These are phyloP conservation scores for Boletus rufocinnamomeus DNA, from an alignment of 768 basidiomycete species.

Conservation along the genomic window DNA sequence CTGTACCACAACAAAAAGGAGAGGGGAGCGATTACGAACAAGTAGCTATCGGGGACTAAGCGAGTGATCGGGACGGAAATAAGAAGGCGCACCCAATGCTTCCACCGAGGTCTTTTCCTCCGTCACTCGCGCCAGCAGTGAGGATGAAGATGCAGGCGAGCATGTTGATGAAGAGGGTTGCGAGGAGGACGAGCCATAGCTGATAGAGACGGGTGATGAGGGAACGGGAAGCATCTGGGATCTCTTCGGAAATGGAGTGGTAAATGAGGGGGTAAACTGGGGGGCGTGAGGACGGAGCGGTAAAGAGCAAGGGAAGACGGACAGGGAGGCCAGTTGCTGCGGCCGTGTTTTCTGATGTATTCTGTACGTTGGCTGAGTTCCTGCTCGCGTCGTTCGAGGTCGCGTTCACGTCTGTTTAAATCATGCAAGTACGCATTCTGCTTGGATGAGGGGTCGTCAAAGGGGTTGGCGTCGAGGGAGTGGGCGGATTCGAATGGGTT, in stretches of 20 bases:
- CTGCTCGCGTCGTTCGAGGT: conserved; percentile 76
- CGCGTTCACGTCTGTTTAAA: conserved; percentile 74
- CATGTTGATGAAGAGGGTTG: conserved; percentile 85
- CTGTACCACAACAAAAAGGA: conserved; percentile 97
- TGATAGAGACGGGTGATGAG: conserved; percentile 87
- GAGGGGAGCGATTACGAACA: conserved; percentile 71
- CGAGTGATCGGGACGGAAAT: conserved; percentile 25
- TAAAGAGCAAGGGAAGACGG: conserved; percentile 33
- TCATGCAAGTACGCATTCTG: conserved; percentile 57
- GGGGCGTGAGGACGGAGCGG: conserved; percentile 23
- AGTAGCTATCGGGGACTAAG: conserved; percentile 52
- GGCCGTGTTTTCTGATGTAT: conserved; percentile 69
- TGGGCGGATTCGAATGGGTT: conserved; percentile 87
- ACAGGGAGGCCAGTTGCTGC: conserved; percentile 96
- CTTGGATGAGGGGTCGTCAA: conserved; percentile 73
- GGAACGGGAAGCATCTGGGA: conserved; percentile 76
- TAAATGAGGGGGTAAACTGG: conserved; percentile 92
- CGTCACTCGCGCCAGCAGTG: conserved; percentile 71
- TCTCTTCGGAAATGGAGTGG: conserved; percentile 90
- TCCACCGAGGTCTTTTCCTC: conserved; percentile 76
- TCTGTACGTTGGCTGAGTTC: conserved; percentile 72
- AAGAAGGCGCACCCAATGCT: conserved; percentile 67
- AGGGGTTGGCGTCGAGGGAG: conserved; percentile 86
- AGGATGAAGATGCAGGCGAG: conserved; percentile 88
- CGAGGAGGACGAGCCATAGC: conserved; percentile 89